Evolutionary conservation across 257 asterid genomes (phyloP), one percentile per base, ranked within the genome.

Genomic region (Solanum appendiculatum): DNA sequence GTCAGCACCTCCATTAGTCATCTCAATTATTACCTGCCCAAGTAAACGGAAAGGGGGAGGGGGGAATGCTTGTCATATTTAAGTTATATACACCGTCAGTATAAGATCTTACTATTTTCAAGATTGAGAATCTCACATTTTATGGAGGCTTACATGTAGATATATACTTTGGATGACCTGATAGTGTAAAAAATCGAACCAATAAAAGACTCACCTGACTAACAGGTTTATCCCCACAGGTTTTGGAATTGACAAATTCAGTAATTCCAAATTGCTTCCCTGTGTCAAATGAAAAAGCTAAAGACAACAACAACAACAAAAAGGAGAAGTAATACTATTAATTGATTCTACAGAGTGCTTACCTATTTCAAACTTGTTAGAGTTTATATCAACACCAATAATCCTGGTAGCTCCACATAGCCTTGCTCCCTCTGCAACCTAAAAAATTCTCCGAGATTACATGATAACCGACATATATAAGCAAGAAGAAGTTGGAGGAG

Each of bases 361-460:
- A 93, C 98, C 92, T 44, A 88, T 87, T 90, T 95, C 94, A 78
- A 87, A 89, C 88, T 96, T 96, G 27, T 89, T 91, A 1, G 97
- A 92, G 91, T 96, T 95, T 87, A 93, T 88, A 86, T 94, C 99
- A 54, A 96, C 88, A 34, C 99, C 98, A 13, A 96, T 94, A 82
- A 96, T 94, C 88, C 86, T 93, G 34, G 88, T 54, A 37, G 98
- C 98, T 1, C 98, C 98, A 86, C 98, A 91, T 60, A 95, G 82
- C 88, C 99, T 91, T 33, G 97, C 94, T 68, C 99, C 99, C 88
- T 95, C 98, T n/a, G 99, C 99, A 89, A 95, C 99, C 99, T 95
- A 64, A 44, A 70, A 58, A 7, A 5, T 20, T 20, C 72, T n/a
- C 46, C 2, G 14, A n/a, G 36, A 4, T 75, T 75, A 84, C 39